Evolutionary conservation across 139 green algal genomes (phyloP), one percentile per base, ranked within the genome.

Genomic region (Pseudopediastrum boryanum): DNA sequence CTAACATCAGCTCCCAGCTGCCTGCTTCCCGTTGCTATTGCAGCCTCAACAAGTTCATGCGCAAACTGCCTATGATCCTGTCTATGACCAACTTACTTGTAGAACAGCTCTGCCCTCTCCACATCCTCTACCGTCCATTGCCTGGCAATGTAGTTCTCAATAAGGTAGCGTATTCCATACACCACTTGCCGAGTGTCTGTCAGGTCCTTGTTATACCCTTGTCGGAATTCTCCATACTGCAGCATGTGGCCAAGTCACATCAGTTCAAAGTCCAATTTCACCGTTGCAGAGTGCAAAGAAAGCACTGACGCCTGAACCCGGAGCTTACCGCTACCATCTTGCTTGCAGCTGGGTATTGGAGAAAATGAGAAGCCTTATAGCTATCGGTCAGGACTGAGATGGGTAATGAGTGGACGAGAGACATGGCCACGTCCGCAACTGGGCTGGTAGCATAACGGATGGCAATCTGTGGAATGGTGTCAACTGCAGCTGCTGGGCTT

Each of bases 171-270:
- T 1, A 98, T 87, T 25, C 94, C 94, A 54, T 90, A 97, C 3
- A 80, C 89, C 0, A 97, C 78, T 0, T 94, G 78, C 2, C 94
- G 84, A 0, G 91, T 96, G 76, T 98, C 94, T 0, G 70, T 27
- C 3, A 73, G 84, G 52, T 98, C 94, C 29, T 89, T 90, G 33
- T 92, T 75, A 59, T 88, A 96, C 0, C 94, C 94, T 1, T 41
- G 39, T 2, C 94, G 85, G 77, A 98, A 98, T 78, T 96, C 93
- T 7, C 91, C 93, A 86, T 98, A 98, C 91, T 96, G 86, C 75
- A 58, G 7, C 38, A n/a, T n/a, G n/a, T n/a, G n/a, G n/a, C n/a
- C 52, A 62, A 59, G 38, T 25, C 50, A 27, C 38, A 69, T 62
- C 51, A 62, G 38, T 19, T 70, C 41, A 6, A 0, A 3, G 33